Conservation (phyloP, 2,329 filamentous ascomycete species). For the Pseudogymnoascus sp. region DNA sequence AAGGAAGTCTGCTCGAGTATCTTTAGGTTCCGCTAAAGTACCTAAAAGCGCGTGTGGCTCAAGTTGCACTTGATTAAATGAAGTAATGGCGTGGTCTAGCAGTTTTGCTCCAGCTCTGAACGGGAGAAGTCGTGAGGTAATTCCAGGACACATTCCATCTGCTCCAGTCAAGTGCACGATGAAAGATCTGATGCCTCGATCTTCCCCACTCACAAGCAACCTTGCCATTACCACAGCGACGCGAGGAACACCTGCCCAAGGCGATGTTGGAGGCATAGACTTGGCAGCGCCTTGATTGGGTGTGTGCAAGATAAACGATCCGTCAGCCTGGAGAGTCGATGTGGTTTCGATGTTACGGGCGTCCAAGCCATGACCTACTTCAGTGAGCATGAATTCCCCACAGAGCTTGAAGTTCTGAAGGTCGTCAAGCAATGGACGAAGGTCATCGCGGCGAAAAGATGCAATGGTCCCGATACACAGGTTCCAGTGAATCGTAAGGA, state of each 20-base stretch:
- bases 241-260: background rate
- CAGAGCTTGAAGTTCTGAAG: conserved; percentile 19
- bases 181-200: too few relatives aligned
- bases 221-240: too few relatives aligned
- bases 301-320: conserved; percentile 30
- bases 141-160: too few relatives aligned
- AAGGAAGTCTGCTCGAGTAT: too few relatives aligned
- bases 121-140: too few relatives aligned
- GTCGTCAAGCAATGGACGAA: conserved; percentile 12
- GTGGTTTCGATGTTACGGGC: conserved; percentile 34
- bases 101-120: too few relatives aligned
- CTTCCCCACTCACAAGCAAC: too few relatives aligned
- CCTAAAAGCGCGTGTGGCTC: too few relatives aligned
- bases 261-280: conserved; percentile 25
- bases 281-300: conserved; percentile 29
- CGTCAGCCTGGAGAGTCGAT: conserved; percentile 30
- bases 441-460: conserved; percentile 17
- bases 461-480: conserved; percentile 26
- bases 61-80: too few relatives aligned
- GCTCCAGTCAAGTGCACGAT: too few relatives aligned
- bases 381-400: conserved; percentile 34
- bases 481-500: conserved; percentile 27
- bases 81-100: too few relatives aligned
- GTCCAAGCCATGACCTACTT: conserved; percentile 35
- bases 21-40: too few relatives aligned